phyloP scores from a whole-genome alignment of 2,329 filamentous ascomycete species.

The Aquanectria penicillioides region DNA sequence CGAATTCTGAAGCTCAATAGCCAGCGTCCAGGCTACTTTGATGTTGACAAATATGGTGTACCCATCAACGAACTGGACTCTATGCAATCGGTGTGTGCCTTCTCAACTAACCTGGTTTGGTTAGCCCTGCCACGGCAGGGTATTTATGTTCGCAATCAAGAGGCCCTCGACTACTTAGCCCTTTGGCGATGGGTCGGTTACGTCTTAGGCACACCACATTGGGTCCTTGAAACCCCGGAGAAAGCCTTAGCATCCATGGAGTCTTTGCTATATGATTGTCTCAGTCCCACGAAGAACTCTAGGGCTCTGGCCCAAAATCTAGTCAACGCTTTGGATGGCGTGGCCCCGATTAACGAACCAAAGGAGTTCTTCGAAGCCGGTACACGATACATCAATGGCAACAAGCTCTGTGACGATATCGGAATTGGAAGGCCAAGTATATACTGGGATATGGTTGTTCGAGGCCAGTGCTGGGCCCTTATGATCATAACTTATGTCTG shows the following conservation, averaged over 20 bases:
- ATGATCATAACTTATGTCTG: constrained; percentile 3
- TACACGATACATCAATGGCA: constrained; percentile 9
- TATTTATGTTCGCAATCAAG: constrained; percentile 15
- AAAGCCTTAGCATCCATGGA: constrained; percentile 1
- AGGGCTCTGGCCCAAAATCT: not conserved
- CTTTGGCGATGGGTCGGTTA: constrained; percentile 16
- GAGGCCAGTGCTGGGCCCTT: constrained; percentile 2
- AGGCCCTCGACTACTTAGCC: constrained; percentile 16
- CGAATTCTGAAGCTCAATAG: constrained; percentile 67
- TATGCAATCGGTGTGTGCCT: constrained; percentile 7
- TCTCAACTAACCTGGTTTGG: constrained; percentile 15
- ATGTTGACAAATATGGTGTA: constrained; percentile 64
- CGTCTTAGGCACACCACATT: constrained; percentile 1
- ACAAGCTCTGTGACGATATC: constrained; percentile 8
- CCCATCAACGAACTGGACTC: constrained; percentile 46
- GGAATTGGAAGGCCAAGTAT: not conserved
- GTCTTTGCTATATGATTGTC: constrained; percentile 2
- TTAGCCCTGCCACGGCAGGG: constrained; percentile 13
- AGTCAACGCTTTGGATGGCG: not conserved
- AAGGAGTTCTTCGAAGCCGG: constrained; percentile 10
- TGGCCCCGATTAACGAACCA: not conserved
- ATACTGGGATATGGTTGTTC: not conserved
- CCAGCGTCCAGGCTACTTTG: constrained; percentile 66
- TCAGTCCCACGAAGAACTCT: not conserved
- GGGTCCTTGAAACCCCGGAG: constrained; percentile 6